Evolutionary conservation across 1,284 basidiomycete genomes (phyloP).

Genomic region (Cystobasidium pallidum): DNA sequence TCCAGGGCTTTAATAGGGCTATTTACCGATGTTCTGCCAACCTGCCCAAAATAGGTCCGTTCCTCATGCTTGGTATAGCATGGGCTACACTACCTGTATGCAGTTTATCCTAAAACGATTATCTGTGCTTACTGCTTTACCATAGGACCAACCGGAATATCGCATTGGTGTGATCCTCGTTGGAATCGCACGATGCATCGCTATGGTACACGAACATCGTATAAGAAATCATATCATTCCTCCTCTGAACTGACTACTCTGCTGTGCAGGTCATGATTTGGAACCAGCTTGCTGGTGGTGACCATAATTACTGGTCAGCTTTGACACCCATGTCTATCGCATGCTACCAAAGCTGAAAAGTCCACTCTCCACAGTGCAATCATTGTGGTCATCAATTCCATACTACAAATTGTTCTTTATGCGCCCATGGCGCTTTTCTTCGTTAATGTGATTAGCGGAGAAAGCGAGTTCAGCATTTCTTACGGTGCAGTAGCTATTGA

Average conservation of each 20-base stretch:
- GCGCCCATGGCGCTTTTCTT: conserved; percentile 68
- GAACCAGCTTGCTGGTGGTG: conserved; percentile 77
- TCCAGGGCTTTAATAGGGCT: too few species aligned
- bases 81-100: conserved; percentile 77
- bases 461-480: conserved; percentile 61
- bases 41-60: conserved; percentile 48
- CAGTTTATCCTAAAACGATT: too few species aligned
- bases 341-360: too few species aligned
- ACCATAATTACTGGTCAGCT: conserved; percentile 63
- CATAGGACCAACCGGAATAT: conserved; percentile 45
- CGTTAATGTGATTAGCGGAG: conserved; percentile 70
- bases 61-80: conserved; percentile 76
- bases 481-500: conserved; percentile 74
- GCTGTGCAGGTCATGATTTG: conserved; percentile 74
- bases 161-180: conserved; percentile 64
- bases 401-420: conserved; percentile 47
- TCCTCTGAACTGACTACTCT: conserved; percentile 56
- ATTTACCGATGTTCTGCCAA: too few species aligned
- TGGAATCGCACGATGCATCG: conserved; percentile 62
- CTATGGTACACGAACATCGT: conserved; percentile 51
- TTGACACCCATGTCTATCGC: background rate
- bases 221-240: background rate
- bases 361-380: conserved; percentile 64
- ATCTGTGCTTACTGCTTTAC: too few species aligned
- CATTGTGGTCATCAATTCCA: conserved; percentile 63